Evolutionary conservation across 768 basidiomycete species (phyloP).

Genomic region (Hirschioporus abietinus): DNA sequence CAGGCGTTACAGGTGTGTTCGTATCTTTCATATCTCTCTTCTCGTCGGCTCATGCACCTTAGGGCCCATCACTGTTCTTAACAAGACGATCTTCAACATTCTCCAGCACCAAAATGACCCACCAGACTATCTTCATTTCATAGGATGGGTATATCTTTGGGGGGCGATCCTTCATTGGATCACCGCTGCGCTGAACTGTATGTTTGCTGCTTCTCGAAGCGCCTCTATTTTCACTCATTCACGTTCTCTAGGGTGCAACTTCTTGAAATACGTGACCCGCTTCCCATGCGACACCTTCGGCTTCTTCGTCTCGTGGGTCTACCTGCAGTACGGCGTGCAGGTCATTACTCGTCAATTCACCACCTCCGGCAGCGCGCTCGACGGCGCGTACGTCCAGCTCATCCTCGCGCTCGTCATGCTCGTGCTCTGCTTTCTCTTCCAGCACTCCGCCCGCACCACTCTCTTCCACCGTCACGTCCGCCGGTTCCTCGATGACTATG

Average conservation of each 20-base stretch:
- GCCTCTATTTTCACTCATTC: neutral
- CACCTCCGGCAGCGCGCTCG: constrained; percentile 23
- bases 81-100: constrained; percentile 84
- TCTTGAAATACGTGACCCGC: constrained; percentile 80
- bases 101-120: constrained; percentile 48
- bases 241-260: constrained; percentile 61
- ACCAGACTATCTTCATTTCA: constrained; percentile 77
- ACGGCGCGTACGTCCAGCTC: constrained; percentile 56
- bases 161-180: constrained; percentile 83
- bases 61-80: constrained; percentile 91
- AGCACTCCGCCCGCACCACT: constrained; percentile 50
- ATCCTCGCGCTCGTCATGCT: constrained; percentile 79
- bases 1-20: constrained; percentile 75
- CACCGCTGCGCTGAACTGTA: constrained; percentile 74
- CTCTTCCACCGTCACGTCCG: constrained; percentile 74
- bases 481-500: constrained; percentile 79
- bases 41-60: constrained; percentile 10
- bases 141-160: constrained; percentile 93
- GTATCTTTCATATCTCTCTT: neutral
- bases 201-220: constrained; percentile 16
- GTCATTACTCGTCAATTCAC: constrained; percentile 70
- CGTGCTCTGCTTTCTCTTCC: constrained; percentile 68
- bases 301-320: constrained; percentile 89
- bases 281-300: constrained; percentile 93
- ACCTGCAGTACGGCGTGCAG: constrained; percentile 86